phyloP scores from a whole-genome alignment of 2,329 filamentous ascomycete genomes.

The Colletotrichum phormii region DNA sequence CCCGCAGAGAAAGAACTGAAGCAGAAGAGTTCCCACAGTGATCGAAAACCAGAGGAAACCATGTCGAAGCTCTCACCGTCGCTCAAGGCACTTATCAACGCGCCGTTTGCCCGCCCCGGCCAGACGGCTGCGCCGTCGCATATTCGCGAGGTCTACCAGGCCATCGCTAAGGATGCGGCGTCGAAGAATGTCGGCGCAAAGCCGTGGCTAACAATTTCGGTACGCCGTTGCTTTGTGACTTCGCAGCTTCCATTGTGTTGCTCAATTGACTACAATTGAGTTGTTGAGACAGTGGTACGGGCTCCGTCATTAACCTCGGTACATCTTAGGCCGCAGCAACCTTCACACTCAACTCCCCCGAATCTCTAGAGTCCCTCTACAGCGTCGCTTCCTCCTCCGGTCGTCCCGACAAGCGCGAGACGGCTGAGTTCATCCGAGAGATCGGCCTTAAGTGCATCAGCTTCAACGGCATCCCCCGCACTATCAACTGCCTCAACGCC shows the following conservation, averaged over 20 bases:
- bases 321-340: conserved; percentile 76
- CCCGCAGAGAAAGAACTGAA: background rate
- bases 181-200: conserved; percentile 70
- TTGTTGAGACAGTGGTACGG: background rate
- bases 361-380: conserved; percentile 75
- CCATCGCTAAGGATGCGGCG: conserved; percentile 72
- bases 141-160: conserved; percentile 73
- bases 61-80: conserved; percentile 81
- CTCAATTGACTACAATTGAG: background rate
- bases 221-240: conserved; percentile 47
- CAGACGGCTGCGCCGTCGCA: conserved; percentile 72
- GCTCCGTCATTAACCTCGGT: background rate
- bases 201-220: conserved; percentile 76
- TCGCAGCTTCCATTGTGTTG: too few species aligned
- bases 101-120: conserved; percentile 73
- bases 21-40: background rate
- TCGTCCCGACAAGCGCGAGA: conserved; percentile 44
- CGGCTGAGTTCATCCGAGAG: conserved; percentile 80
- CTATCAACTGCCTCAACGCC: conserved; percentile 83
- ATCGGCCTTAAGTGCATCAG: conserved; percentile 82
- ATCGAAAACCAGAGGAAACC: conserved; percentile 37
- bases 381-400: conserved; percentile 54
- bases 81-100: conserved; percentile 80
- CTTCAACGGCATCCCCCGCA: conserved; percentile 85
- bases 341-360: conserved; percentile 88